These are phyloP conservation scores for Aspergillus transmontanensis DNA, from an alignment of 2,329 filamentous ascomycete species.

Conservation along the genomic window DNA sequence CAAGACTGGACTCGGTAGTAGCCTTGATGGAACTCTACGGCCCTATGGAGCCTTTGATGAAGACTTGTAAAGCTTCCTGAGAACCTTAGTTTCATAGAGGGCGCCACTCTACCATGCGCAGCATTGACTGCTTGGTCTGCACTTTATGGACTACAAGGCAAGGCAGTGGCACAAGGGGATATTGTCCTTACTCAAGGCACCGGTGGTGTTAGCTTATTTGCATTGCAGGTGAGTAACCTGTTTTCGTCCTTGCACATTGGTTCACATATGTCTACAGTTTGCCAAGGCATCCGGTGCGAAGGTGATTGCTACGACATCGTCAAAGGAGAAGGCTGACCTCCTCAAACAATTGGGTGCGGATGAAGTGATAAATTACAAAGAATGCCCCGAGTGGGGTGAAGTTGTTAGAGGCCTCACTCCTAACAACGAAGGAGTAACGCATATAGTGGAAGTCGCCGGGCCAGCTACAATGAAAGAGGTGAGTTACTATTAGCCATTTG, in stretches of 20 bases:
- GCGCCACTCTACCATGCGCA: conserved; percentile 56
- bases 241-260: not conserved
- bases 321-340: conserved; percentile 52
- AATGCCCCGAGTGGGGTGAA: conserved; percentile 55
- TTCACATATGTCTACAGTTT: conserved; percentile 20
- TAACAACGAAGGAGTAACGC: not conserved
- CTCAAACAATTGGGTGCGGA: conserved; percentile 56
- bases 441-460: not conserved
- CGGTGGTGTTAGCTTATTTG: conserved; percentile 57
- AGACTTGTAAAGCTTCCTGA: conserved; percentile 57
- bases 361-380: conserved; percentile 60
- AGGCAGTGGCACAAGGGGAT: conserved; percentile 51
- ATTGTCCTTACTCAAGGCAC: conserved; percentile 60
- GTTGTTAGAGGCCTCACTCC: conserved; percentile 66
- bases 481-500: too few species aligned
- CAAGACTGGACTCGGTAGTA: conserved; percentile 39
- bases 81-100: conserved; percentile 53
- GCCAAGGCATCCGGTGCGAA: conserved; percentile 48
- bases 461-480: not conserved
- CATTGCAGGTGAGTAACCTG: not conserved
- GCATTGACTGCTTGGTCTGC: conserved; percentile 62
- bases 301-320: conserved; percentile 59
- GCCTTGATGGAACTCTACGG: conserved; percentile 64
- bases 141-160: conserved; percentile 51
- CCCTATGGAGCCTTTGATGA: conserved; percentile 65